Base-by-base conservation (phyloP, 1,284 basidiomycete genomes). In the Trichosporon sp. region DNA sequence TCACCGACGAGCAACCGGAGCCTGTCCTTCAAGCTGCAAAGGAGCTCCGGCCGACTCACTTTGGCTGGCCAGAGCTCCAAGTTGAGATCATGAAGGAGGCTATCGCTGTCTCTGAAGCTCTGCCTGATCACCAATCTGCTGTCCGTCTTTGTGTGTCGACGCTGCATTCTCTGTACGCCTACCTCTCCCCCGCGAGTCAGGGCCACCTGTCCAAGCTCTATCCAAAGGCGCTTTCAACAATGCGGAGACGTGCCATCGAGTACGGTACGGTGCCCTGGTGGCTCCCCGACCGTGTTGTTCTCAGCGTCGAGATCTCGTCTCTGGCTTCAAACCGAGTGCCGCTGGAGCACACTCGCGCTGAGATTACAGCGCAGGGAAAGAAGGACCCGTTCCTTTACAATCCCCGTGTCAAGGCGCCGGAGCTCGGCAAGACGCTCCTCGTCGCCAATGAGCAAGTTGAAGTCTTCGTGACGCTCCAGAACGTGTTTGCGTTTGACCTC, bases 1-100 rank as follows among this genome's bases (percentile, higher is more conserved):
- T 63, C 32, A 37, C 59, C 16, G 59, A 63, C 16, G 32, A 63
- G 21, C 59, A 19, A n/a, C 14, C 59, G 14, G 59, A 63, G 59
- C 59, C 59, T 4, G 32, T 63, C 7, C 12, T 63, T 14, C 59
- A 63, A 31, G 32, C 31, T 2, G 32, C 59, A 14, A 32, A 63
- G 32, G 59, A 63, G 59, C 32, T 63, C 32, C 65, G 51, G 43
- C 35, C 16, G 26, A 43, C 68, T 68, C 69, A 71, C 2, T 94
- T 91, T 79, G 95, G 96, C 1, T 99, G 96, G 96, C 91, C 93
- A 0, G 92, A 95, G 79, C 86, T 98, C 65, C 96, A 98, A 84
- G 88, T 96, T 38, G 93, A 93, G 38, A 89, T 96, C 38, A 87
- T 98, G 46, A 89, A 94, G 65, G 96, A 98, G 79, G 92, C 94